Evolutionary conservation across 2,329 filamentous ascomycete species (phyloP).

Genomic region (Epichloe typhina): DNA sequence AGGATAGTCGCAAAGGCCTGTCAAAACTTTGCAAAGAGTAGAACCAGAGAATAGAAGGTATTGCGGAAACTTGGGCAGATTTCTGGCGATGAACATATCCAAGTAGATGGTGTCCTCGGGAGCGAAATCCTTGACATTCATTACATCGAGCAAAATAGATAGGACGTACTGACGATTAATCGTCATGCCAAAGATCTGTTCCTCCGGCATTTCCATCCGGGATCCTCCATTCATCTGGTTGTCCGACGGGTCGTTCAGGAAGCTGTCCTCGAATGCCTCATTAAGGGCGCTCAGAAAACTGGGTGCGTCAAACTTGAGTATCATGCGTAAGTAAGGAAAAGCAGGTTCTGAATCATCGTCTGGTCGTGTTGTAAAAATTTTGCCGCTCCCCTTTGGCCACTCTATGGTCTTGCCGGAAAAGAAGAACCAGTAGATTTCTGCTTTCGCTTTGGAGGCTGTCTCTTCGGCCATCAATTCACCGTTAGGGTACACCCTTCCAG

Average conservation of each 20-base stretch:
- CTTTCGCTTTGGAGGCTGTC: constrained; percentile 65
- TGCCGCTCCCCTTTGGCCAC: constrained; percentile 56
- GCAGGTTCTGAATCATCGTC: constrained; percentile 49
- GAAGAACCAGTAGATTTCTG: constrained; percentile 82
- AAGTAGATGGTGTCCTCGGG: constrained; percentile 80
- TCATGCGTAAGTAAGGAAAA: constrained; percentile 72
- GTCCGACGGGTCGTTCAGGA: constrained; percentile 70
- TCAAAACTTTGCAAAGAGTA: constrained; percentile 66
- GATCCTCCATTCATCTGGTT: constrained; percentile 40
- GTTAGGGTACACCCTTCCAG: constrained; percentile 82
- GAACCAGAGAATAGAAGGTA: constrained; percentile 86
- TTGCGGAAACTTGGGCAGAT: constrained; percentile 90
- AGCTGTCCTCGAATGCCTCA: constrained; percentile 91
- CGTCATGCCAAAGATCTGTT: constrained; percentile 53
- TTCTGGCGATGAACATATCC: constrained; percentile 96
- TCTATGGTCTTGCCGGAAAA: constrained; percentile 70
- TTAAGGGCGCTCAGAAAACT: constrained; percentile 93
- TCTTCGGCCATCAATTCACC: constrained; percentile 60
- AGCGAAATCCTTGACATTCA: constrained; percentile 65
- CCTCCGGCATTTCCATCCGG: constrained; percentile 42
- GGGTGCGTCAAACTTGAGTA: constrained; percentile 78
- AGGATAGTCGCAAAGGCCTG: constrained; percentile 75
- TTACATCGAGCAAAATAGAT: constrained; percentile 80
- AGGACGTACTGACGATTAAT: constrained; percentile 89
- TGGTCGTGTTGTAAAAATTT: constrained; percentile 48